Base-by-base conservation (phyloP, 129 eudicot genomes). In the Flaveria robusta region DNA sequence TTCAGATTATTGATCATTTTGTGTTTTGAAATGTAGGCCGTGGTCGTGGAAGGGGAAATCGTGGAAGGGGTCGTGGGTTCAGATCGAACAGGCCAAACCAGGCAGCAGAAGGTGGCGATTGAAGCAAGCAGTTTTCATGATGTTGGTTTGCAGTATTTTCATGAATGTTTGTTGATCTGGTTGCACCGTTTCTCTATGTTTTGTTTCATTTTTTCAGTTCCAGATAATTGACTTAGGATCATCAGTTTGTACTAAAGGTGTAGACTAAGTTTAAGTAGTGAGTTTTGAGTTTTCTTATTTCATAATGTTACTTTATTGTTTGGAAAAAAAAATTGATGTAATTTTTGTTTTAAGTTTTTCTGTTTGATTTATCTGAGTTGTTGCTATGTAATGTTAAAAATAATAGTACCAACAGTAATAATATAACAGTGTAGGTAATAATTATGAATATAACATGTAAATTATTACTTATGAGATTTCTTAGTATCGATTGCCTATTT, bases 41-140 rank as follows among this genome's bases (percentile, higher is more conserved):
- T 83, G 98, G 98, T 18, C 94, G 98, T 69, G 93, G 93, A 27
- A 83, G 98, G 86, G 92, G 90, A 24, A 63, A 71, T 46, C 89
- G 90, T 46, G 92, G 98, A 19, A 71, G 96, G 79, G 90, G 95
- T 14, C 87, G 96, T 81, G 96, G 96, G 63, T 84, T 81, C 64
- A 84, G 92, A 71, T 51, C 88, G 23, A 88, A 88, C 70, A 90
- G 89, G 62, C 85, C 87, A 29, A 58, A 63, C 63, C 77, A 78
- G 59, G 87, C 70, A 4, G 81, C 83, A 29, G 86, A 75, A 14
- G 87, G 87, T 67, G 88, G 66, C 24, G 91, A 90, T 43, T 87
- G 66, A 76, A 50, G 19, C 12, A 65, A 37, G 14, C 34, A 20
- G 64, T 49, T 55, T 42, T 77, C 18, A 60, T 54, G 64, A 47